Evolutionary conservation across 2,329 filamentous ascomycete species (phyloP).

Genomic region (Sporothrix pallida): DNA sequence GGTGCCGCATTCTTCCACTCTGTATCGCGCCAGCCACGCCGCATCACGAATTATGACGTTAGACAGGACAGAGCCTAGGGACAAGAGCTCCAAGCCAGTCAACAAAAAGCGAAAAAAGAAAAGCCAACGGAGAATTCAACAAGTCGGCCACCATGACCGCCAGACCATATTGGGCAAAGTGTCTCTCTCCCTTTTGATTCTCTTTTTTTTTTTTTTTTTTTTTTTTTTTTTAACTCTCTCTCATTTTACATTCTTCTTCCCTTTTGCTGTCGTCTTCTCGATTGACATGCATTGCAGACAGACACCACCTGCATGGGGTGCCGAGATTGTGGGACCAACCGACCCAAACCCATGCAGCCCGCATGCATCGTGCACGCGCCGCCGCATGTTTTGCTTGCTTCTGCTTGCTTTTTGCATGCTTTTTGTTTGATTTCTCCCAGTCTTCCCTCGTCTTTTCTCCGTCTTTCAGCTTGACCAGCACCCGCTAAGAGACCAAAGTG

Average conservation of each 20-base stretch:
- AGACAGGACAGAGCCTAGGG: not conserved
- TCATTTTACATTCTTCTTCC: not conserved
- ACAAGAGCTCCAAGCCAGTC: not conserved
- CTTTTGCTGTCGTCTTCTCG: not conserved
- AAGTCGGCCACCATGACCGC: too few species aligned
- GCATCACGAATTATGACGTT: constrained; percentile 25
- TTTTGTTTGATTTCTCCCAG: too few species aligned
- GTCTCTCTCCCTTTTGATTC: not conserved
- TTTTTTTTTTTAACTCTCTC: not conserved
- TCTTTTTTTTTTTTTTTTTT: not conserved
- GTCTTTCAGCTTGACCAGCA: constrained; percentile 33
- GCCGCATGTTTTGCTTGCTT: constrained; percentile 30
- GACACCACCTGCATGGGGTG: not conserved
- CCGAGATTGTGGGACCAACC: constrained; percentile 24
- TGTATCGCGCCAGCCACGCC: not conserved
- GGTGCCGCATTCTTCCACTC: not conserved
- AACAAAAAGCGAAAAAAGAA: not conserved
- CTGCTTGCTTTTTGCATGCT: constrained; percentile 10
- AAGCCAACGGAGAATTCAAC: not conserved
- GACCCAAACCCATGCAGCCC: constrained; percentile 1
- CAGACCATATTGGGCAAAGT: too few species aligned
- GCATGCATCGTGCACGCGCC: constrained; percentile 23
- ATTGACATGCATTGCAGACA: not conserved
- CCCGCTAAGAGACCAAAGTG: constrained; percentile 33
- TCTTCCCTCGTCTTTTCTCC: constrained; percentile 17